Conservation (phyloP, 2,329 filamentous ascomycete genomes). For the Chrysosphaeria jannelii region DNA sequence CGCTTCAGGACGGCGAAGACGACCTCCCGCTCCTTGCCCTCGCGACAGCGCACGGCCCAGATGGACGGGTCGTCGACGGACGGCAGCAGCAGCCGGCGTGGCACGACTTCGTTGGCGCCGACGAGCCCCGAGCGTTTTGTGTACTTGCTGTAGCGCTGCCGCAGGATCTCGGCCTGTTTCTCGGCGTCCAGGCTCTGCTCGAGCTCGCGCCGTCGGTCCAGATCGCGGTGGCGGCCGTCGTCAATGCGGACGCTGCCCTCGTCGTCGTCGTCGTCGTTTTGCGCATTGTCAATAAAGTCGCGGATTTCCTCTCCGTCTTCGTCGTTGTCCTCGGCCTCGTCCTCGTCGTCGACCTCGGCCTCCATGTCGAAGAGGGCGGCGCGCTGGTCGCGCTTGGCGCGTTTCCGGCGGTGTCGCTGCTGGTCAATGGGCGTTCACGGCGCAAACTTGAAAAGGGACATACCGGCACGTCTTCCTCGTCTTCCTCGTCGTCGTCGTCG, state of each 20-base stretch:
- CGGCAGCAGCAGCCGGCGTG: slow-evolving; percentile 62
- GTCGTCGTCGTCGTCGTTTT: slow-evolving; percentile 61
- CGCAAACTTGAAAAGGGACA: not conserved
- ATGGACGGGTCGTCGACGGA: slow-evolving; percentile 90
- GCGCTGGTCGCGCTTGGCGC: slow-evolving; percentile 36
- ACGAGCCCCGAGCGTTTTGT: slow-evolving; percentile 30
- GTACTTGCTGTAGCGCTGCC: slow-evolving; percentile 65
- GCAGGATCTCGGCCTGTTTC: slow-evolving; percentile 63
- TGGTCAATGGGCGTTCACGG: not conserved
- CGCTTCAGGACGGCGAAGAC: slow-evolving; percentile 70
- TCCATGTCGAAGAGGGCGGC: slow-evolving; percentile 91
- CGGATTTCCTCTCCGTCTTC: slow-evolving; percentile 62
- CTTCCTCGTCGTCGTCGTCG: slow-evolving; percentile 15
- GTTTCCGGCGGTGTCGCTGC: slow-evolving; percentile 46
- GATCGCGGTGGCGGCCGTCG: slow-evolving; percentile 74
- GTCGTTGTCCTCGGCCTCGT: slow-evolving; percentile 66
- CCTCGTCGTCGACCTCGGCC: slow-evolving; percentile 90
- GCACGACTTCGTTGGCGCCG: slow-evolving; percentile 41
- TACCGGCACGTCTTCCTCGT: slow-evolving; percentile 9
- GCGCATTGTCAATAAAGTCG: slow-evolving; percentile 57
- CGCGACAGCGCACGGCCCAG: slow-evolving; percentile 77
- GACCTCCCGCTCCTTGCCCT: slow-evolving; percentile 83
- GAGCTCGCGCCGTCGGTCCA: slow-evolving; percentile 72
- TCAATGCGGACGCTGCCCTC: slow-evolving; percentile 58
- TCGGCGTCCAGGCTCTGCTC: slow-evolving; percentile 76